phyloP scores from a whole-genome alignment of 2,329 filamentous ascomycete species.

The Cladosporium halotolerans region DNA sequence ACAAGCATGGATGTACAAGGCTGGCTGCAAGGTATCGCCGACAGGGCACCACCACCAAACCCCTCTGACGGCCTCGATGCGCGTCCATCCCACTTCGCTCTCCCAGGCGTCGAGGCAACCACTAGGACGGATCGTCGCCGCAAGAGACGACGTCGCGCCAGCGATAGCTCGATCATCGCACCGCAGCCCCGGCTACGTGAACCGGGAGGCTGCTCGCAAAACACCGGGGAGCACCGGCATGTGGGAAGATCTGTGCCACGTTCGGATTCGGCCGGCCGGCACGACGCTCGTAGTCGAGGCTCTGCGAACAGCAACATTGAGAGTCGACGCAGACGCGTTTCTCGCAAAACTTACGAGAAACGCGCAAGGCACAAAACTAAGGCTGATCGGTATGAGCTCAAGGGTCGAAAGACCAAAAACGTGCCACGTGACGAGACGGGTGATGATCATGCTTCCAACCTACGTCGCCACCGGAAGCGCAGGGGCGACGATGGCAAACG shows the following conservation, averaged over 20 bases:
- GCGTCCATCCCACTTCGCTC: not conserved
- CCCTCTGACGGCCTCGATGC: constrained; percentile 1
- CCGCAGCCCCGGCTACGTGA: not conserved
- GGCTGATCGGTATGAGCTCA: constrained; percentile 39
- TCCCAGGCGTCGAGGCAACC: not conserved
- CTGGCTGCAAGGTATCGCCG: constrained; percentile 40
- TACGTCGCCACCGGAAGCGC: constrained; percentile 30
- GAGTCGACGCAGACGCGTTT: not conserved
- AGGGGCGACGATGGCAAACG: constrained; percentile 33
- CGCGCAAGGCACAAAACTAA: constrained; percentile 43
- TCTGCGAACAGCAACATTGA: not conserved
- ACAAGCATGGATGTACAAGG: constrained; percentile 38
- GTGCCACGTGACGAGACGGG: constrained; percentile 13
- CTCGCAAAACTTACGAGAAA: constrained; percentile 33
- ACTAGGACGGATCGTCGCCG: not conserved
- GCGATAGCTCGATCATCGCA: constrained; percentile 26
- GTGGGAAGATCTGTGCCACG: not conserved
- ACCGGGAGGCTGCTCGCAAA: not conserved
- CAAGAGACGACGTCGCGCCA: constrained; percentile 11
- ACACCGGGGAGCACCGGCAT: not conserved
- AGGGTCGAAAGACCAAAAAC: constrained; percentile 29
- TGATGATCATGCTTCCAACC: constrained; percentile 17
- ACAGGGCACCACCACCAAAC: constrained; percentile 27
- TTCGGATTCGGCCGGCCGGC: not conserved
- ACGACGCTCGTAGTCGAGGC: not conserved